Evolutionary conservation across 345 rosid genomes (phyloP).

Genomic region (Citrus maxima): DNA sequence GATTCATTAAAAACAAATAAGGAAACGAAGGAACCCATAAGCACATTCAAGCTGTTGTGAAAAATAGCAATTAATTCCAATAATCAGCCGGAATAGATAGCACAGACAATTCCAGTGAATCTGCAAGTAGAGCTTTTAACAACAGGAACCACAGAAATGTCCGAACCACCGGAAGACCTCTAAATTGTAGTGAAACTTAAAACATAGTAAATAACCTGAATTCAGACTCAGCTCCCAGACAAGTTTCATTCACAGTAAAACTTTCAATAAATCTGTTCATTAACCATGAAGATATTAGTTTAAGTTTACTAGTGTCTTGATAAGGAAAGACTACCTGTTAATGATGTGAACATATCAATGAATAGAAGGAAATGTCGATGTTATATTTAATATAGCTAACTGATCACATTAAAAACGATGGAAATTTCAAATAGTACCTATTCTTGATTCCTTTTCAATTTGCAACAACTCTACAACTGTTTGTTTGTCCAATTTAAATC

Average conservation of each 20-base stretch:
- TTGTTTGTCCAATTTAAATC: conserved; percentile 52
- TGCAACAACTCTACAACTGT: conserved; percentile 31
- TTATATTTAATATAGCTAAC: background rate
- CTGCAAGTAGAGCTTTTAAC: background rate
- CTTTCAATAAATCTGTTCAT: background rate
- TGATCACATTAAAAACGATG: background rate
- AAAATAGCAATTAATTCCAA: background rate
- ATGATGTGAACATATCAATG: background rate
- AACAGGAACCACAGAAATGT: background rate
- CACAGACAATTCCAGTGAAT: background rate
- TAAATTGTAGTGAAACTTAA: background rate
- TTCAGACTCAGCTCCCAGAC: background rate
- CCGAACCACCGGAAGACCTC: background rate
- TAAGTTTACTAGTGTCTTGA: background rate
- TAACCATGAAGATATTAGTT: background rate
- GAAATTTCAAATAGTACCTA: conserved; percentile 1
- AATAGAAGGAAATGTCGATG: background rate
- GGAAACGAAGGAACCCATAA: background rate
- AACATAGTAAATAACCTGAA: background rate
- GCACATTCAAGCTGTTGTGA: background rate
- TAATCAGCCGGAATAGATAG: background rate
- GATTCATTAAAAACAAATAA: background rate
- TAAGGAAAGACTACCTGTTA: background rate
- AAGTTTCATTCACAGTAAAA: background rate
- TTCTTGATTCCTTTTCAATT: conserved; percentile 35